Conservation (phyloP, 257 asterid species). For the Plantago ovata region DNA sequence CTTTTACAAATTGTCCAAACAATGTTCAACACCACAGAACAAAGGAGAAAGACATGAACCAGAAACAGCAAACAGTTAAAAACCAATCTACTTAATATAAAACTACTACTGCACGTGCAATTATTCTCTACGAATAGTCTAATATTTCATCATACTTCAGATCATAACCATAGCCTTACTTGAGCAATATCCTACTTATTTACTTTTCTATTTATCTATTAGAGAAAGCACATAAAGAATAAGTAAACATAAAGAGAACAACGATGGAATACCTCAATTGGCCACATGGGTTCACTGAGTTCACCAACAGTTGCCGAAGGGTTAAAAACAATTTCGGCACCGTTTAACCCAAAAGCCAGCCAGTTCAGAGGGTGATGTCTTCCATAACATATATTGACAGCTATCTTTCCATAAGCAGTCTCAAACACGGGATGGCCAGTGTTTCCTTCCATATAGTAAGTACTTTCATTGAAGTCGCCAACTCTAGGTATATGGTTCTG, state of each 20-base stretch:
- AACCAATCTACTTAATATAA: too few species aligned
- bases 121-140: too few species aligned
- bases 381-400: conserved; percentile 90
- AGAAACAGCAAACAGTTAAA: too few species aligned
- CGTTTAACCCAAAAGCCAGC: conserved; percentile 92
- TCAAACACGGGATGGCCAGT: conserved; percentile 98
- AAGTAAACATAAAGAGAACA: neutral
- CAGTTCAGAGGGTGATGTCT: conserved; percentile 98
- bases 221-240: neutral
- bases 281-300: conserved; percentile 99
- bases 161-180: too few species aligned
- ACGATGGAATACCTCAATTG: conserved; percentile 67
- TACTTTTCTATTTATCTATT: too few species aligned
- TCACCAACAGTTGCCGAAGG: conserved; percentile 99
- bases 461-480: conserved; percentile 95
- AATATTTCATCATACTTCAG: too few species aligned
- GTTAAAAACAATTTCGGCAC: conserved; percentile 92
- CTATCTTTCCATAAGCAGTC: conserved; percentile 86
- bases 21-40: too few species aligned
- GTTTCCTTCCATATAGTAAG: conserved; percentile 96
- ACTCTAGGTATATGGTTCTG: conserved; percentile 99
- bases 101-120: too few species aligned
- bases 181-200: too few species aligned
- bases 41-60: too few species aligned
- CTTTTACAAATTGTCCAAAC: too few species aligned